Base-by-base conservation (phyloP, 2,329 filamentous ascomycete species). In the Pleurostoma richardsiae region DNA sequence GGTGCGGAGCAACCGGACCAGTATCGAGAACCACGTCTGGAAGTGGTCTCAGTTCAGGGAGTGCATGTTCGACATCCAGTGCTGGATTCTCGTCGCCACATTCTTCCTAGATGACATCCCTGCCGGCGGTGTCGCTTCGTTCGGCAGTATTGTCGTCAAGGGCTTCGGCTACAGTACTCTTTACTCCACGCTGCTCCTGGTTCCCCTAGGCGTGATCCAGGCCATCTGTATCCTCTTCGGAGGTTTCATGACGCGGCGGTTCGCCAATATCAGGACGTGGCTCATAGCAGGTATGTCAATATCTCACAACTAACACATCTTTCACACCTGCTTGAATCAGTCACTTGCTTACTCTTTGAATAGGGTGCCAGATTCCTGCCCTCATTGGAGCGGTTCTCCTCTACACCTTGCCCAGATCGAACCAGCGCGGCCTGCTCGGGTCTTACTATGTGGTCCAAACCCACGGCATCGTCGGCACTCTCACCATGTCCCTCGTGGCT, bases 401-500 rank as follows among this genome's bases (percentile, higher is more conserved):
- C 10, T 50, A 53, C 41, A 46, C 43, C 6, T 38, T 56, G 19
- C 47, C 52, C 4, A 33, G 43, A 11, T 4, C 26, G 11, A 44
- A 54, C 44, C 44, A 47, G 11, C 28, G 44, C 28, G 49, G 47
- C 5, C 50, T 49, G 5, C 48, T 56, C 4, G 55, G 43, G 10
- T 58, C 55, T 29, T 58, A 43, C 52, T 57, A 47, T 51, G 52
- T 55, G n/a, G 44, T 52, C 30, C 39, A 51, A 42, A 56, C 54
- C 3, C 55, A 58, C 44, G 51, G 49, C 6, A 54, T 56, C 39
- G 53, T 53, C 11, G 47, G 44, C 3, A 52, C 52, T 11, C 66
- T 84, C 31, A 64, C 72, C 41, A 69, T 84, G 61, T 76, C 76
- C 7, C 71, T 84, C 64, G 68, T 80, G 31, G 73, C 74, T 1